Evolutionary conservation across 805 yeast genomes (phyloP).

Genomic region (Wickerhamiella azymoides): DNA sequence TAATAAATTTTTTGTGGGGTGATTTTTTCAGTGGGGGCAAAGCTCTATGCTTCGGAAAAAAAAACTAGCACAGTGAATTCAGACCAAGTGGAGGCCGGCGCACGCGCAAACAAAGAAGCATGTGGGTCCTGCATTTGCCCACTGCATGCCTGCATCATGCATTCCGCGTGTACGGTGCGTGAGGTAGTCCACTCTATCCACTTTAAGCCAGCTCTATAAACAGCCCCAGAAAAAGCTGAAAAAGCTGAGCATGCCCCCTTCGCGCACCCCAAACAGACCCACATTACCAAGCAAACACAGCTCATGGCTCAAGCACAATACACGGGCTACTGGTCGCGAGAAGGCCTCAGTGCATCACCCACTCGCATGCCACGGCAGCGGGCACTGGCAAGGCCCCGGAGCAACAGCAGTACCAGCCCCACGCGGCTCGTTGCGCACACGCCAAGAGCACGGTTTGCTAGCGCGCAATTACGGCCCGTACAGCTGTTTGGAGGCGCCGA

Average conservation of each 20-base stretch:
- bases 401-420: neutral
- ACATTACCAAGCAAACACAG: neutral
- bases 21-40: neutral
- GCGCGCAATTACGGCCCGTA: constrained; percentile 3
- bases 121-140: too few species aligned
- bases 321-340: neutral
- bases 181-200: too few species aligned
- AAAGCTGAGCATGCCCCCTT: too few species aligned
- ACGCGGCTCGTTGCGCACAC: neutral
- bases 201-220: too few species aligned
- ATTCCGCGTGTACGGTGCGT: too few species aligned
- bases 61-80: too few species aligned
- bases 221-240: too few species aligned
- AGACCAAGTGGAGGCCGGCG: too few species aligned
- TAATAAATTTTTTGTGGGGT: neutral
- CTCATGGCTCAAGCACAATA: neutral
- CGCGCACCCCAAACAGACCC: too few species aligned
- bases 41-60: neutral
- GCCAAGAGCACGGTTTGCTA: neutral
- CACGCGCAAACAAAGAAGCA: too few species aligned
- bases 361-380: neutral
- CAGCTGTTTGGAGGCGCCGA: neutral
- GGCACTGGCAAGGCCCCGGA: neutral
- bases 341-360: neutral
- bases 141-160: too few species aligned